Percentiles rank a stretch among this genome's conserved stretches.
These are phyloP conservation scores for Daldinia bambusicola DNA, from an alignment of 495 filamentous ascomycete genomes.

Conservation along the genomic window DNA sequence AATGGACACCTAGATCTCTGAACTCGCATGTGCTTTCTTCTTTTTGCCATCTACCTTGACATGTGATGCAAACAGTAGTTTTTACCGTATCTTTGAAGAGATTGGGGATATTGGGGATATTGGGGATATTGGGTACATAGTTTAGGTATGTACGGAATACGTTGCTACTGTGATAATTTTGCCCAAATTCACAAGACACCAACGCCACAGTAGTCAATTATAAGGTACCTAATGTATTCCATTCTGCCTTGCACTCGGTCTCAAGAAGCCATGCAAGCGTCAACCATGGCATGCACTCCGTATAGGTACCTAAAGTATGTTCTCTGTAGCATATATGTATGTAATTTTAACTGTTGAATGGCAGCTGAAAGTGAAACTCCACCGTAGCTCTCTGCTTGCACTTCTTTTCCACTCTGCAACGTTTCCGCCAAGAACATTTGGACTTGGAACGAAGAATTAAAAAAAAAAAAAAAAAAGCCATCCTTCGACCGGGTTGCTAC, in stretches of 20 bases:
- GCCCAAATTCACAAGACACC: slow-evolving; percentile 35
- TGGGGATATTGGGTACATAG: no score
- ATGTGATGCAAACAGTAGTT: slow-evolving; percentile 17
- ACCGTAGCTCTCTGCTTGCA: background rate
- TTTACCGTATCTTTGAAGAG: background rate
- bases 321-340: slow-evolving; percentile 4
- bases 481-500: slow-evolving; percentile 30
- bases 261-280: background rate
- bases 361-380: slow-evolving; percentile 31
- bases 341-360: slow-evolving; percentile 11
- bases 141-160: slow-evolving; percentile 5
- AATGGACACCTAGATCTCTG: slow-evolving; percentile 22
- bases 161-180: slow-evolving; percentile 18
- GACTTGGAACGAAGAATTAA: background rate
- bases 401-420: no score
- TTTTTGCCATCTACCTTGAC: slow-evolving; percentile 27
- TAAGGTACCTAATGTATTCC: no score
- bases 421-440: no score
- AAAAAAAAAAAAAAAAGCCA: slow-evolving; percentile 16
- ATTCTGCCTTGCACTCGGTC: slow-evolving; percentile 6
- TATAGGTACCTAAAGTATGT: no score
- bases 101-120: no score
- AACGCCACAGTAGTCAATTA: no score
- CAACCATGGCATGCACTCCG: no score
- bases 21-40: slow-evolving; percentile 16